Base-by-base conservation (phyloP, 352 stramenopile genomes). In the Phytophthora palmivora region DNA sequence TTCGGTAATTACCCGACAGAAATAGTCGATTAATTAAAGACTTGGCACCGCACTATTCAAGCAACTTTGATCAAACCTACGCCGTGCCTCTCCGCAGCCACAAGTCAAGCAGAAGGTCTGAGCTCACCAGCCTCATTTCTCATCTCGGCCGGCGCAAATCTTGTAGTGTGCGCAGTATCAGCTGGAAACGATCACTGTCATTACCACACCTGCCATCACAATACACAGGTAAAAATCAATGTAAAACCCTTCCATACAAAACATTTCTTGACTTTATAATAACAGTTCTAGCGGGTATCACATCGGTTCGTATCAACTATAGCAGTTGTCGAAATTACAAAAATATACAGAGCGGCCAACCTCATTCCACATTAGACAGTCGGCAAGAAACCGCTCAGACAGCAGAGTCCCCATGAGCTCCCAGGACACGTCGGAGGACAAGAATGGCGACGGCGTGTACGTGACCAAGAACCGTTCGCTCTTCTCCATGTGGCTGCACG, bases 401-500 rank as follows among this genome's bases (percentile, higher is more conserved):
- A 33, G 22, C 36, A 38, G 30, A 24, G 16, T 19, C 39, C 11
- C n/a, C 28, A 68, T 74, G 65, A 74, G 59, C 46, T 49, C 54
- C 0, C 63, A 47, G 18, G 61, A 74, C 46, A 52, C 28, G 33
- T 28, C 58, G 10, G 52, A 76, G 28, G 62, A 75, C 30, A 70
- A 70, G 48, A 65, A 34, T 10, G 72, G 75, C 19, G 82, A 95
- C 32, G 82, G 82, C 69, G 84, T 95, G 54, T 95, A 95, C 67
- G 82, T 95, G 60, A 95, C 84, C 38, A 91, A 91, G 77, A 92
- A 77, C 43, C 82, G 87, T 14, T 93, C 84, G n/a, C 76, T 84
- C 34, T 93, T 95, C 58, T 88, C 84, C 61, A 87, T 92, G 78
- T 93, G 84, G 84, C 67, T 95, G 33, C 87, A 93, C 48, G 87